Base-by-base conservation (phyloP, 306 rosid genomes). In the Cucurbita pepo region DNA sequence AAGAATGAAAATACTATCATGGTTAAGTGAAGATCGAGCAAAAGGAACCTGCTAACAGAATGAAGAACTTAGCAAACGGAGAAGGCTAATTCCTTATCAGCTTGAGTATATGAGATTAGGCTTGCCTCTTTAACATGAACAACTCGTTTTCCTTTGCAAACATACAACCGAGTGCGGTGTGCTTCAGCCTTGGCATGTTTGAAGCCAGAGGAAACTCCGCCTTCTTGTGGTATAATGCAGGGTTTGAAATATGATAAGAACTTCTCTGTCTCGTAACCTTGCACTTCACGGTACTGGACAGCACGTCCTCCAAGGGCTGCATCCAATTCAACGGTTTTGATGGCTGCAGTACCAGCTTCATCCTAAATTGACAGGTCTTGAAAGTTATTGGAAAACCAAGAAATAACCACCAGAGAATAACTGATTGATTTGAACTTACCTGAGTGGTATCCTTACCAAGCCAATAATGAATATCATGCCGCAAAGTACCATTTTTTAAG, bases 301-400 rank as follows among this genome's bases (percentile, higher is more conserved):
- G 97, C 98, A 57, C 97, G 96, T 65, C 97, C 98, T 79, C 98
- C 98, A 66, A 94, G 92, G 72, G 91, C 83, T 78, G 98, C 97
- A 86, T 94, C 97, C 80, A 94, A 81, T 81, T 94, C 98, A 60
- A 94, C 88, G 16, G 98, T 89, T 83, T 94, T 94, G 82, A 94
- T 82, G 73, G 98, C 98, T 77, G 97, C 97, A 34, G 84, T 51
- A 44, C 98, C 98, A 70, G 98, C 97, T 90, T 94, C 98, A 77
- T 94, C 98, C 98, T 94, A 83, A 78, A 82, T 76, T 61, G 76
- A 76, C 56, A 76, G 36, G 70, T 79, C 22, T 69, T 72, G 71
- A 78, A 73, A 64, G 71, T 77, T 54, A 69, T 64, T 64, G 15
- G 75, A 51, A 73, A 48, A 71, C 67, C 52, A 53, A 58, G 71